phyloP scores from a whole-genome alignment of 2,329 filamentous ascomycete species.

The Diaporthe vexans region DNA sequence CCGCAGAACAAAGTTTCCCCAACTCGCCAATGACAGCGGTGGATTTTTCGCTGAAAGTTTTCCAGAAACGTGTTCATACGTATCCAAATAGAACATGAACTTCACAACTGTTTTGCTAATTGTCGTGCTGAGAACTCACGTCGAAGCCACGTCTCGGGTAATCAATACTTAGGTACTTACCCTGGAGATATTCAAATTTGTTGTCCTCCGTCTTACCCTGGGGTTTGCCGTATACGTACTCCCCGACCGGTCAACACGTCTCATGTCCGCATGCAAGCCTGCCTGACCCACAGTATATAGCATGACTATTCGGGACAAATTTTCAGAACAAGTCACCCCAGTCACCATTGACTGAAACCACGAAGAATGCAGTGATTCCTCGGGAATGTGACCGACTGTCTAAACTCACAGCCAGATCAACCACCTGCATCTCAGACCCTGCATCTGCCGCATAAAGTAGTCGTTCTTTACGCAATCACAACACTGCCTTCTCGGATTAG shows the following conservation, averaged over 20 bases:
- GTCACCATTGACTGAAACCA: not conserved
- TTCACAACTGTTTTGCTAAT: not conserved
- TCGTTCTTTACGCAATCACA: not conserved
- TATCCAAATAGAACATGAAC: not conserved
- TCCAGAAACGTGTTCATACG: not conserved
- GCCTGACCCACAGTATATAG: constrained; percentile 24
- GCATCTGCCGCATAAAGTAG: not conserved
- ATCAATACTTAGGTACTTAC: no score
- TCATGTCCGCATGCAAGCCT: not conserved
- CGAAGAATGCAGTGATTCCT: not conserved
- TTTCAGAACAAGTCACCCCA: constrained; percentile 7
- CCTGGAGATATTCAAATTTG: no score
- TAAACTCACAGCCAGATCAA: not conserved
- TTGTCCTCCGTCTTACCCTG: not conserved
- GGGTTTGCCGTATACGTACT: not conserved
- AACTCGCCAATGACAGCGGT: not conserved
- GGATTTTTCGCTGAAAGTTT: not conserved
- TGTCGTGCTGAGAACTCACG: no score
- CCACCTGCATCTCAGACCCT: not conserved
- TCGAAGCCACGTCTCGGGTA: no score
- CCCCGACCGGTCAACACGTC: not conserved
- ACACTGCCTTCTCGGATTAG: not conserved
- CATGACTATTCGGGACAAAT: constrained; percentile 9
- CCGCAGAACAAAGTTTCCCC: not conserved
- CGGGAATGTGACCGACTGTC: no score